Conservation (phyloP, 2,329 filamentous ascomycete genomes). For the Thelonectria rubi region DNA sequence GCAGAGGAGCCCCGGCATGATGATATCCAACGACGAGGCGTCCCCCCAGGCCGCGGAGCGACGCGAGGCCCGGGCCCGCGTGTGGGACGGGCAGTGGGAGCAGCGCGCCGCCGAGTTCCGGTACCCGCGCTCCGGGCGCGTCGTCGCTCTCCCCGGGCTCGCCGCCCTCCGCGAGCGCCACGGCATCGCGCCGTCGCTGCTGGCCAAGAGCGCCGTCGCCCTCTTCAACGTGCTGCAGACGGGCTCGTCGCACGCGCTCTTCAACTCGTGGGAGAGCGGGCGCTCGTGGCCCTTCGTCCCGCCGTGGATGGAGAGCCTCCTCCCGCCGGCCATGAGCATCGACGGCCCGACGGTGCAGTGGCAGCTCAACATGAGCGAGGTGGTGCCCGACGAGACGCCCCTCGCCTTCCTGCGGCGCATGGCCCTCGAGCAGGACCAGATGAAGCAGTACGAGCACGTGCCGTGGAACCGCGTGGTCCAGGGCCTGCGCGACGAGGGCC, state of each 20-base stretch:
- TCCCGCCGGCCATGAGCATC: slow-evolving; percentile 50
- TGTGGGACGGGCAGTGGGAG: slow-evolving; percentile 47
- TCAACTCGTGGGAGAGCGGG: slow-evolving; percentile 48
- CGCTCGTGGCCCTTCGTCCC: slow-evolving; percentile 52
- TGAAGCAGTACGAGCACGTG: slow-evolving; percentile 44
- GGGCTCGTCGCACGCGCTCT: slow-evolving; percentile 43
- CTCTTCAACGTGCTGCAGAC: slow-evolving; percentile 49
- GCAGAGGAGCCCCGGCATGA: slow-evolving; percentile 46
- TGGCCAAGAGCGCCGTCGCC: slow-evolving; percentile 45
- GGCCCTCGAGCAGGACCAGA: slow-evolving; percentile 37
- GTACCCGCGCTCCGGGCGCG: slow-evolving; percentile 45
- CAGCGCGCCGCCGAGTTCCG: slow-evolving; percentile 35
- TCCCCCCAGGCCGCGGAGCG: slow-evolving; percentile 36
- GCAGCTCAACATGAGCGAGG: slow-evolving; percentile 47
- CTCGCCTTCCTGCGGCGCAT: slow-evolving; percentile 43
- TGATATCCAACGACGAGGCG: slow-evolving; percentile 45
- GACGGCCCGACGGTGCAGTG: slow-evolving; percentile 50
- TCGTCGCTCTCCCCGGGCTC: slow-evolving; percentile 42
- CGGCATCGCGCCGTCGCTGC: slow-evolving; percentile 40
- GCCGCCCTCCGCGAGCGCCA: slow-evolving; percentile 32
- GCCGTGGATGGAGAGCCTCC: slow-evolving; percentile 45
- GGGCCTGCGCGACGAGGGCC: slow-evolving; percentile 47
- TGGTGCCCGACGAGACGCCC: slow-evolving; percentile 39
- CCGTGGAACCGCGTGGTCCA: slow-evolving; percentile 48
- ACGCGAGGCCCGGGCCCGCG: slow-evolving; percentile 26